Percentiles rank a stretch among this genome's conserved stretches.
Conservation (phyloP, 441 rosid species). For the Adansonia gregorii region DNA sequence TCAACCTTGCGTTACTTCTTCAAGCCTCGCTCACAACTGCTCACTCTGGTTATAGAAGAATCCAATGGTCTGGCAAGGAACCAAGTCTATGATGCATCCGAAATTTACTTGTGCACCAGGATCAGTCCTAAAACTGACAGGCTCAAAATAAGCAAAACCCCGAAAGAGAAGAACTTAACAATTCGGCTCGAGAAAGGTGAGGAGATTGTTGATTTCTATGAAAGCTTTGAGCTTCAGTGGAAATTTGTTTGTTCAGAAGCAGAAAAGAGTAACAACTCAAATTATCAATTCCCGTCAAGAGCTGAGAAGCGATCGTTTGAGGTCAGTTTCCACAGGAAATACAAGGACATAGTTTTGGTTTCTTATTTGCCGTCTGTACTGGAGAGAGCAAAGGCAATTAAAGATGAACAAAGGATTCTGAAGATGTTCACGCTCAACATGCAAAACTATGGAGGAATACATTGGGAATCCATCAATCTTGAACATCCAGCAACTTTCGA, state of each 20-base stretch:
- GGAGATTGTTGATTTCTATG: constrained; percentile 41
- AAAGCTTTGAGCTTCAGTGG: constrained; percentile 53
- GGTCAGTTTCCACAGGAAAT: constrained; percentile 51
- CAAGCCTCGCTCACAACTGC: constrained; percentile 33
- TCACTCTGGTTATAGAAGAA: constrained; percentile 54
- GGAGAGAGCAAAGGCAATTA: constrained; percentile 36
- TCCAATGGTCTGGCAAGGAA: constrained; percentile 39
- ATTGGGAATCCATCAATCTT: constrained; percentile 60
- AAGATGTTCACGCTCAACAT: constrained; percentile 48
- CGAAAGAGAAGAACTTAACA: constrained; percentile 44
- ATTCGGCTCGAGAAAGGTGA: constrained; percentile 46
- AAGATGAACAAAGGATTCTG: constrained; percentile 41
- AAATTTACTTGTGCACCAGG: constrained; percentile 52
- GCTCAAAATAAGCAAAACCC: constrained; percentile 48
- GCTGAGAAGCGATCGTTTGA: constrained; percentile 44
- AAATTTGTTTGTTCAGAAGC: constrained; percentile 23
- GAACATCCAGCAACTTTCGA: constrained; percentile 72
- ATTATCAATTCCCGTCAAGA: background rate
- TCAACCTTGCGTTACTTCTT: constrained; percentile 35
- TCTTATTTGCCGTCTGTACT: constrained; percentile 50
- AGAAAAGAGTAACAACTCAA: background rate
- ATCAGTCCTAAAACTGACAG: constrained; percentile 44
- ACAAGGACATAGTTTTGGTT: constrained; percentile 45
- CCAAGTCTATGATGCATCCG: constrained; percentile 55
- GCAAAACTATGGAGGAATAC: background rate